Evolutionary conservation across 768 basidiomycete genomes (phyloP).

Genomic region (Kwoniella botswanensis): DNA sequence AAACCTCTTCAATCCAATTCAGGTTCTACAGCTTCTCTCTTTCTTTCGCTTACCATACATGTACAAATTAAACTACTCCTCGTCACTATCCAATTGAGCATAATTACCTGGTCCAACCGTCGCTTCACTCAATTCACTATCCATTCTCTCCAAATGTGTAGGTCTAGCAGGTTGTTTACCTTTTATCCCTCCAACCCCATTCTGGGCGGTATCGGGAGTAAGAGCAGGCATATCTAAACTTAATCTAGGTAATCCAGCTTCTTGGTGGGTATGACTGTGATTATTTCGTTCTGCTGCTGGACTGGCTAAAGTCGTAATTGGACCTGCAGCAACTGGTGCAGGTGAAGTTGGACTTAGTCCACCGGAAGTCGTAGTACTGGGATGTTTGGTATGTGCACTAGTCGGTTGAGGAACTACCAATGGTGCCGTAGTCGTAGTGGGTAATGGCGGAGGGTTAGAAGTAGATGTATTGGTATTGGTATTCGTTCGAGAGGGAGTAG

Average conservation of each 20-base stretch:
- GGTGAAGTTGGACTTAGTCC: constrained; percentile 25
- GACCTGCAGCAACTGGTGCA: constrained; percentile 30
- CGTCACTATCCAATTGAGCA: constrained; percentile 35
- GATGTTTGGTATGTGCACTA: constrained; percentile 1
- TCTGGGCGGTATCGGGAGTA: constrained; percentile 21
- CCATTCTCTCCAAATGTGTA: constrained; percentile 21
- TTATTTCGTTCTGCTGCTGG: constrained; percentile 10
- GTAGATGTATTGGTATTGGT: background rate
- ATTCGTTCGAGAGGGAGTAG: constrained; percentile 8
- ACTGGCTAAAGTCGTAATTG: constrained; percentile 35
- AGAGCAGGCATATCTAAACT: constrained; percentile 45
- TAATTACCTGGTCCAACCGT: constrained; percentile 22
- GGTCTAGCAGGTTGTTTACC: constrained; percentile 14
- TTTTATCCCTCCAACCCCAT: background rate
- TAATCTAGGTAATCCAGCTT: constrained; percentile 31
- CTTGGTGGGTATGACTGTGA: background rate
- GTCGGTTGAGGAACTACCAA: constrained; percentile 1
- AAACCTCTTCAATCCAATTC: background rate
- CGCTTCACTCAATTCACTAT: constrained; percentile 29
- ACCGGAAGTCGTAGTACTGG: constrained; percentile 3
- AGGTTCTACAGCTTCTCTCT: background rate
- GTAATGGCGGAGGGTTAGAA: background rate
- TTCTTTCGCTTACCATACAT: background rate
- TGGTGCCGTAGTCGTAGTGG: background rate
- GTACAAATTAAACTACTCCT: constrained; percentile 11